Base-by-base conservation (phyloP, 1,284 basidiomycete genomes). In the Naganishia sp. region DNA sequence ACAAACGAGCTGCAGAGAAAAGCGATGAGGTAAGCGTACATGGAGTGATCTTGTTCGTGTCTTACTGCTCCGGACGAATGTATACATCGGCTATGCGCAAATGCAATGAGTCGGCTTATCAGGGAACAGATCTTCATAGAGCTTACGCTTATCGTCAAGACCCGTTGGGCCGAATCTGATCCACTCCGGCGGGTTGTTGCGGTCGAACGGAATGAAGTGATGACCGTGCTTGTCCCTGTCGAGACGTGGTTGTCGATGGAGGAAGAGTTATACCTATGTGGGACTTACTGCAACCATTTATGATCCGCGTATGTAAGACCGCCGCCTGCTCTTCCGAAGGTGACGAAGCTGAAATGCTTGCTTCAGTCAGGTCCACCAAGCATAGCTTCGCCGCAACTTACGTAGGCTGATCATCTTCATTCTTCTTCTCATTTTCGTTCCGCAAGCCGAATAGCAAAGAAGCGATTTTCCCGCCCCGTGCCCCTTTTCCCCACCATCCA, bases 231-330 rank as follows among this genome's bases (percentile, higher is more conserved):
- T 77, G 15, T 75, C 75, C 49, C 79, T 81, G 57, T 1, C 15
- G 21, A 18, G 5, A 28, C 15, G 1, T 49, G 31, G 7, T 2
- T 0, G 0, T 18, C 2, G 23, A 39, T 39, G 13, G 9, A 39
- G 36, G 10, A 13, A 10, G 13, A 39, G 13, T 13, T 13, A 7
- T 10, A 6, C 36, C 36, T 39, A 13, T 2, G 36, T 39, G 7
- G 10, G 13, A 36, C 80, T 68, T 50, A 82, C 80, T 78, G 46
- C 21, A 82, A 81, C 89, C 89, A 92, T 5, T 88, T 83, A 75
- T 90, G 95, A 74, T 94, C 92, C 2, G 85, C 84, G 70, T 87
- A 90, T 9, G 88, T 88, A 68, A 96, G 81, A 0, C 94, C 94
- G 0, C 90, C 86, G 1, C 94, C 94, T 33, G 95, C 88, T 28